Conservation (phyloP, 1,284 basidiomycete genomes). For the Microbotryomycetes sp. region DNA sequence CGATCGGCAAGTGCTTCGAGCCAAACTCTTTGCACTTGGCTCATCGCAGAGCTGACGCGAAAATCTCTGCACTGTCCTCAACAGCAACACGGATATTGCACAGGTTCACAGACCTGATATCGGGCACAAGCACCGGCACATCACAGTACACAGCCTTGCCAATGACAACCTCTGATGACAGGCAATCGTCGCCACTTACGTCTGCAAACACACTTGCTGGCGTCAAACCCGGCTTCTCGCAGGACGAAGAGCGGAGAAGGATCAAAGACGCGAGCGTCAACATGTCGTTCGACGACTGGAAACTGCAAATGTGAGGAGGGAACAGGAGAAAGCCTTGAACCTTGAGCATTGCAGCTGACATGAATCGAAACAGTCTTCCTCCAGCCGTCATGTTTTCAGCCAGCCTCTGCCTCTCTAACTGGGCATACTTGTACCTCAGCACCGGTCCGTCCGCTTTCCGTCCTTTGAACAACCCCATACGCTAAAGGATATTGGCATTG, state of each 20-base stretch:
- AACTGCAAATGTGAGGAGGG: conserved; percentile 12
- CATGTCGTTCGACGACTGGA: conserved; percentile 14
- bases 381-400: conserved; percentile 30
- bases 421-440: conserved; percentile 14
- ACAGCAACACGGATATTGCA: conserved; percentile 21
- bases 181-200: too few species aligned
- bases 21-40: background rate
- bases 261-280: conserved; percentile 12
- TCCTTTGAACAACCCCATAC: background rate
- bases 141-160: conserved; percentile 13
- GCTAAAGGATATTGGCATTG: background rate
- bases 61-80: background rate
- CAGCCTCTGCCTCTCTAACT: conserved; percentile 28
- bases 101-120: conserved; percentile 26
- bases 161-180: background rate
- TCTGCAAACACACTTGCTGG: background rate
- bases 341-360: background rate
- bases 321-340: background rate
- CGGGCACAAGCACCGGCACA: conserved; percentile 1
- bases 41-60: background rate
- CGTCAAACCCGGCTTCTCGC: background rate
- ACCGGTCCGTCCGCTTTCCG: background rate
- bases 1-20: background rate
- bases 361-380: conserved; percentile 16
- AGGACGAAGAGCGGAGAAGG: background rate